A percentile compares a stretch with the other conserved stretches of the same genome.
These are phyloP conservation scores for Gentiana dahurica DNA, from an alignment of 257 asterid species.

Conservation along the genomic window DNA sequence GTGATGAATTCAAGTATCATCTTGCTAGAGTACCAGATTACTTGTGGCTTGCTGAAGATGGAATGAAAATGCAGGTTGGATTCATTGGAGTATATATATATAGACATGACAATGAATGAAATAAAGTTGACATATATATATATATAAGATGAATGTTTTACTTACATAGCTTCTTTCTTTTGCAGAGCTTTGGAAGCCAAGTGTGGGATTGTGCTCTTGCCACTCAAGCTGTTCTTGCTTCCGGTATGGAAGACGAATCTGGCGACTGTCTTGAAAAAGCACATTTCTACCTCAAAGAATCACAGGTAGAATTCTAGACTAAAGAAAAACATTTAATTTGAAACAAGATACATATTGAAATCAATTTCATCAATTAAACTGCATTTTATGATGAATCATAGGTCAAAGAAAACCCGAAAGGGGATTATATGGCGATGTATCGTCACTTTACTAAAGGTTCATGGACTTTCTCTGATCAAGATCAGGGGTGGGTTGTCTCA, in stretches of 20 bases:
- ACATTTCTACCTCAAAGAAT: constrained; percentile 62
- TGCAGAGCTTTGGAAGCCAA: constrained; percentile 76
- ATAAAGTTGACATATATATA: too few relatives aligned
- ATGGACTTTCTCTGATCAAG: constrained; percentile 86
- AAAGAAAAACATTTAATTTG: not conserved
- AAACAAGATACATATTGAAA: not conserved
- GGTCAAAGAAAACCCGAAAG: constrained; percentile 51
- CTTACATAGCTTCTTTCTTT: not conserved
- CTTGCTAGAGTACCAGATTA: constrained; percentile 75
- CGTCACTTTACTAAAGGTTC: constrained; percentile 69
- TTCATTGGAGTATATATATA: not conserved
- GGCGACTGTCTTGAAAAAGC: constrained; percentile 67
- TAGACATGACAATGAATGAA: too few relatives aligned
- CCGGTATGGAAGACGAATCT: constrained; percentile 70
- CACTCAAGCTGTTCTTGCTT: not conserved
- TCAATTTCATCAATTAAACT: not conserved
- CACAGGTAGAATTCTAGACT: constrained; percentile 36
- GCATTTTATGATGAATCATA: not conserved
- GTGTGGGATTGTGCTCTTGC: too few relatives aligned
- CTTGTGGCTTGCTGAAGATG: constrained; percentile 86
- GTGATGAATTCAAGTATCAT: constrained; percentile 61
- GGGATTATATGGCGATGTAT: constrained; percentile 54
- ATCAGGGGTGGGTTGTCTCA: constrained; percentile 72
- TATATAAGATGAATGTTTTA: too few relatives aligned
- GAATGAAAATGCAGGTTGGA: constrained; percentile 74